These are phyloP conservation scores for Leccinum disarticulatum DNA, from an alignment of 768 basidiomycete species.

Conservation along the genomic window DNA sequence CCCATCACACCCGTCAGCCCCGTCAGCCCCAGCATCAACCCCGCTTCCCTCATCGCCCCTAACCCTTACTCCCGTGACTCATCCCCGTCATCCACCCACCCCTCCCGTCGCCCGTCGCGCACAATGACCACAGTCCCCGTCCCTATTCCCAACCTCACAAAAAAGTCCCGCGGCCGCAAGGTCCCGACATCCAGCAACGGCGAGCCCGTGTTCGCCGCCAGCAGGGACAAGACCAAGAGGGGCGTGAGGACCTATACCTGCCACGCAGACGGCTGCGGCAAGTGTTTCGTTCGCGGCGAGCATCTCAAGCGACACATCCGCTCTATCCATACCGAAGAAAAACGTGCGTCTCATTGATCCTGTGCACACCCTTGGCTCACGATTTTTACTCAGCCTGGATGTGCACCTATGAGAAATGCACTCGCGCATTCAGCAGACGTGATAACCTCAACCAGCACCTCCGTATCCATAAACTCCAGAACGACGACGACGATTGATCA, in stretches of 20 bases:
- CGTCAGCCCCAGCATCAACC: slow-evolving; percentile 7
- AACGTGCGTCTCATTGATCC: slow-evolving; percentile 54
- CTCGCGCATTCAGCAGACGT: slow-evolving; percentile 67
- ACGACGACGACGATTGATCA: slow-evolving; percentile 11
- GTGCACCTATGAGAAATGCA: slow-evolving; percentile 61
- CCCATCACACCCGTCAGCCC: neutral
- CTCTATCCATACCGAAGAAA: slow-evolving; percentile 81
- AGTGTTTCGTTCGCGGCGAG: slow-evolving; percentile 76
- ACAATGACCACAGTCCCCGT: slow-evolving; percentile 35
- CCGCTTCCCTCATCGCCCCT: slow-evolving; percentile 5
- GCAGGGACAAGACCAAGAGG: slow-evolving; percentile 34
- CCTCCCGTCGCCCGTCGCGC: slow-evolving; percentile 25
- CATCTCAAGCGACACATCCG: slow-evolving; percentile 81
- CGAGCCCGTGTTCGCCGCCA: slow-evolving; percentile 23
- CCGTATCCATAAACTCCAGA: slow-evolving; percentile 49
- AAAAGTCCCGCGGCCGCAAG: slow-evolving; percentile 47
- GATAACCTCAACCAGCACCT: slow-evolving; percentile 81
- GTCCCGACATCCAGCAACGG: slow-evolving; percentile 41
- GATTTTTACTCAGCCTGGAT: slow-evolving; percentile 24
- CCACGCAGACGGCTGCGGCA: slow-evolving; percentile 68
- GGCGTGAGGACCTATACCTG: slow-evolving; percentile 58
- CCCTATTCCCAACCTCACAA: slow-evolving; percentile 50
- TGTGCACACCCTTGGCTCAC: neutral
- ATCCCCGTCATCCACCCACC: slow-evolving; percentile 6
- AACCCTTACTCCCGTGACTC: neutral